These are phyloP conservation scores for Ceriops zippeliana DNA, from an alignment of 345 rosid species.

Conservation along the genomic window DNA sequence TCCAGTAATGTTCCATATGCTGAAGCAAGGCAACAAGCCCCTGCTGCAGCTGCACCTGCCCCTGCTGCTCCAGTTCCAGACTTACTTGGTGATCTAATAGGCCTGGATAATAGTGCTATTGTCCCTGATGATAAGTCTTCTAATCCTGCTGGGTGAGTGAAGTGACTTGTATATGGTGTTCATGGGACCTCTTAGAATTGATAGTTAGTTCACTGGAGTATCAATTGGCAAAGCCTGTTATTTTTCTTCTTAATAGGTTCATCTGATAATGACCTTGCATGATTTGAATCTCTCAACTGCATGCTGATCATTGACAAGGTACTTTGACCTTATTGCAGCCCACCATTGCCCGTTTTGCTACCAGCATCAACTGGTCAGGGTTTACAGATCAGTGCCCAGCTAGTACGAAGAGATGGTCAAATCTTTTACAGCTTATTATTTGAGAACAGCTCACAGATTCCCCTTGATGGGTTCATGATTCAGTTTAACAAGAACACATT, in stretches of 20 bases:
- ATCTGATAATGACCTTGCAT: conserved; percentile 1
- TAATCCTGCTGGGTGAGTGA: conserved; percentile 65
- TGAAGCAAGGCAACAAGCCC: conserved; percentile 56
- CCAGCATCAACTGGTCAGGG: conserved; percentile 92
- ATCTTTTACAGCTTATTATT: conserved; percentile 71
- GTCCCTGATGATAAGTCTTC: conserved; percentile 78
- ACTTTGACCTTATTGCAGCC: conserved; percentile 47
- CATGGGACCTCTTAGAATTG: conserved; percentile 1
- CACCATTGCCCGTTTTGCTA: conserved; percentile 66
- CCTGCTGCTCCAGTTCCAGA: conserved; percentile 79
- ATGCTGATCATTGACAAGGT: not conserved
- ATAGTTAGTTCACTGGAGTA: not conserved
- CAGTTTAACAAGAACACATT: conserved; percentile 95
- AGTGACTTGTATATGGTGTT: not conserved
- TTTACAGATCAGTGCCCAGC: conserved; percentile 92
- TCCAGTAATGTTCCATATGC: conserved; percentile 51
- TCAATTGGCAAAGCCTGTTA: conserved; percentile 4
- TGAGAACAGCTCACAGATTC: conserved; percentile 79
- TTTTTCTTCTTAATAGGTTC: not conserved
- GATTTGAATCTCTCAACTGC: not conserved
- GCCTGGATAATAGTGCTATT: conserved; percentile 72
- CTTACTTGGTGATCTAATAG: conserved; percentile 86
- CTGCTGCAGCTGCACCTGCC: conserved; percentile 43
- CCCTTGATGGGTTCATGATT: conserved; percentile 99
- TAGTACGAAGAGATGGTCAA: conserved; percentile 75